Percentiles rank a stretch among this genome's conserved stretches.
Conservation (phyloP, 306 rosid genomes). For the Malus fusca region DNA sequence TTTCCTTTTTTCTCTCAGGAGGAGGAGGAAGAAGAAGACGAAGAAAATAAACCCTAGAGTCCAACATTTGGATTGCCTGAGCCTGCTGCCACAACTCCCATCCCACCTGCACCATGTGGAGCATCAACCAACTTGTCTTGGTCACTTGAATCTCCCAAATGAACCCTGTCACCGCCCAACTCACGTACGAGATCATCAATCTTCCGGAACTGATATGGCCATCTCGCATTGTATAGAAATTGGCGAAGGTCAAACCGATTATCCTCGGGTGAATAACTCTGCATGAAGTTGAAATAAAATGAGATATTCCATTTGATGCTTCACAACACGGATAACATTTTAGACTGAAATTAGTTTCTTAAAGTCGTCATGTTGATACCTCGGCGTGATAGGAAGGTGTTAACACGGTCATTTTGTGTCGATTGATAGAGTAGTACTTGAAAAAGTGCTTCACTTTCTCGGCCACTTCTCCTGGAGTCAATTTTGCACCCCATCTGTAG, state of each 20-base stretch:
- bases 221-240: constrained; percentile 74
- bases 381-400: constrained; percentile 97
- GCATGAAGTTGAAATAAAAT: constrained; percentile 1
- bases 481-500: constrained; percentile 72
- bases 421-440: constrained; percentile 88
- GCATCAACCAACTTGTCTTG: constrained; percentile 32
- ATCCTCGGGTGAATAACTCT: constrained; percentile 98
- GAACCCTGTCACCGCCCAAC: constrained; percentile 42
- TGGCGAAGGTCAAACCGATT: constrained; percentile 89
- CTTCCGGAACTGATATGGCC: constrained; percentile 87
- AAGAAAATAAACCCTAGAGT: constrained; percentile 11
- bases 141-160: constrained; percentile 26
- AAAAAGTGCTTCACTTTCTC: constrained; percentile 91
- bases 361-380: constrained; percentile 41
- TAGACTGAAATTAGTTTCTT: not conserved
- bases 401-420: constrained; percentile 86
- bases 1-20: not conserved
- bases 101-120: constrained; percentile 54
- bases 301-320: not conserved
- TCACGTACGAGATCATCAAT: constrained; percentile 73
- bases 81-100: constrained; percentile 94
- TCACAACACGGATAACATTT: not conserved
- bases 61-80: constrained; percentile 92
- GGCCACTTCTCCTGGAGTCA: constrained; percentile 82
- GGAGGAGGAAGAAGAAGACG: not conserved